These are phyloP conservation scores for Linnemannia hyalina DNA, from an alignment of 192 early-diverging fungal species.

Conservation along the genomic window DNA sequence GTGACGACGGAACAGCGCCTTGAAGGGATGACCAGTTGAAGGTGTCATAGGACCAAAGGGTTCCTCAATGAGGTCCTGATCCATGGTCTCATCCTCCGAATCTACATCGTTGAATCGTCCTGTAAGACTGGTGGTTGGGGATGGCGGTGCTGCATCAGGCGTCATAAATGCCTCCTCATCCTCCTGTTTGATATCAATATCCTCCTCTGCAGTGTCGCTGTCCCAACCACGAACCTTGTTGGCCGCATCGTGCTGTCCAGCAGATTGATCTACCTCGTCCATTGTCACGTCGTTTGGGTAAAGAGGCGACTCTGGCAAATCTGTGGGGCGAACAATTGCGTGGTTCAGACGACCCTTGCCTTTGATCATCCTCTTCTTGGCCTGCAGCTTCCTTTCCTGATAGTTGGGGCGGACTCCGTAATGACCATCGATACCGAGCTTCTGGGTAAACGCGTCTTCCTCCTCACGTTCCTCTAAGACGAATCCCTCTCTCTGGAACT, in stretches of 20 bases:
- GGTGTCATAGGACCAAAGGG: conserved; percentile 53
- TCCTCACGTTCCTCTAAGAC: conserved; percentile 56
- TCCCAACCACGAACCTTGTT: conserved; percentile 47
- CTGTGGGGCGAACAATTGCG: conserved; percentile 24
- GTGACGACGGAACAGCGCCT: conserved; percentile 83
- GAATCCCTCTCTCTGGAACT: conserved; percentile 63
- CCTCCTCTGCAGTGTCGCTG: conserved; percentile 58
- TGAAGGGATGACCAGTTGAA: conserved; percentile 73
- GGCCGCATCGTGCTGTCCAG: not conserved
- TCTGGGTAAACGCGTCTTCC: conserved; percentile 48
- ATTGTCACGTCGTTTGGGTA: conserved; percentile 55
- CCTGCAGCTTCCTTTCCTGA: conserved; percentile 28
- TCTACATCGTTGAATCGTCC: conserved; percentile 50
- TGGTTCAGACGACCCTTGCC: conserved; percentile 44
- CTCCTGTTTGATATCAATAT: conserved; percentile 43
- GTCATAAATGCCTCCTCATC: conserved; percentile 49
- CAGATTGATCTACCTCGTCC: conserved; percentile 29
- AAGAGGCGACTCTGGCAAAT: conserved; percentile 42
- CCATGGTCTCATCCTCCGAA: conserved; percentile 43
- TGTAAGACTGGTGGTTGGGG: conserved; percentile 41
- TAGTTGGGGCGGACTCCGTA: conserved; percentile 50
- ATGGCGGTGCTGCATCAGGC: conserved; percentile 31
- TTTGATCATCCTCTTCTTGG: conserved; percentile 29
- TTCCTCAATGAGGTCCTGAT: conserved; percentile 34
- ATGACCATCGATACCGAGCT: conserved; percentile 54